Conservation (phyloP, 1,284 basidiomycete genomes). For the Cryptococcus maquisensis region DNA sequence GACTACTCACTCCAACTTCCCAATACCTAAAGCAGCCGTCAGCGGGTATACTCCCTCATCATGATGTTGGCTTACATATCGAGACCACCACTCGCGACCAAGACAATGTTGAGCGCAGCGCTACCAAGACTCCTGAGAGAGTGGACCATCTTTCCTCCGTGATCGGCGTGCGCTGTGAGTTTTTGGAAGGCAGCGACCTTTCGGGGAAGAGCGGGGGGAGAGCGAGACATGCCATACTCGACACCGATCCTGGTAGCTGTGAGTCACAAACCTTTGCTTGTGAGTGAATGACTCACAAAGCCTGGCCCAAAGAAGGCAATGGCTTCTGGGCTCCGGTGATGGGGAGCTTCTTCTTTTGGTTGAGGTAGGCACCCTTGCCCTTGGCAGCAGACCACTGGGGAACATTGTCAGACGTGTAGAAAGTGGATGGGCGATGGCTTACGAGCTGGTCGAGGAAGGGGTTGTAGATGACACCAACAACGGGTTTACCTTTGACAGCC, state of each 20-base stretch:
- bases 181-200: conserved; percentile 70
- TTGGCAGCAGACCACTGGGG: conserved; percentile 66
- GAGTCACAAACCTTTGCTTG: not conserved
- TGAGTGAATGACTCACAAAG: conserved; percentile 51
- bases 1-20: conserved; percentile 68
- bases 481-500: conserved; percentile 71
- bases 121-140: conserved; percentile 77
- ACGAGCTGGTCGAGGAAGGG: conserved; percentile 82
- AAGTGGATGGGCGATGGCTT: conserved; percentile 15
- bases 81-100: conserved; percentile 77
- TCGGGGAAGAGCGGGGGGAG: conserved; percentile 64
- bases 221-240: conserved; percentile 79
- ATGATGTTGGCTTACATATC: conserved; percentile 59
- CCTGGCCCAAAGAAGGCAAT: conserved; percentile 69
- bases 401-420: not conserved
- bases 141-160: conserved; percentile 80
- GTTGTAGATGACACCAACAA: conserved; percentile 87
- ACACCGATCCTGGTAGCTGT: conserved; percentile 59
- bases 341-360: conserved; percentile 57
- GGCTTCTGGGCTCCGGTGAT: conserved; percentile 70
- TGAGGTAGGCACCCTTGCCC: conserved; percentile 75
- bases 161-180: conserved; percentile 67
- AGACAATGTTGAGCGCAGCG: conserved; percentile 75
- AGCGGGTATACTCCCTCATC: not conserved
- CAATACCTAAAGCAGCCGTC: conserved; percentile 50